Conservation (phyloP, 176 grass and related monocot genomes). For the Thalia dealbata region DNA sequence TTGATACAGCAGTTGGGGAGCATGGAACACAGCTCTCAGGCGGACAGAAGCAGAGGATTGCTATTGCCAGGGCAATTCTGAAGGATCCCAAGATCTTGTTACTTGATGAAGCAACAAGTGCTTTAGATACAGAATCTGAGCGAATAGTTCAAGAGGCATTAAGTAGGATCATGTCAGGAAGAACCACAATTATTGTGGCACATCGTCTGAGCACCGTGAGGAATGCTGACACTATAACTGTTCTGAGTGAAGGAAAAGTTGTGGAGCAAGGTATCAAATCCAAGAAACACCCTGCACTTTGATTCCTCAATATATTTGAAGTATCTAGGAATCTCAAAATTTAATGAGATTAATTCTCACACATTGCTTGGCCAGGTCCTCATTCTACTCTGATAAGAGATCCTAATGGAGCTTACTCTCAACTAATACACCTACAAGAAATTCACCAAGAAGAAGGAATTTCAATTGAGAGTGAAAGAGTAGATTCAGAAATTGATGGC, state of each 20-base stretch:
- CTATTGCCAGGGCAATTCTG: conserved; percentile 79
- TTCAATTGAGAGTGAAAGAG: conserved; percentile 24
- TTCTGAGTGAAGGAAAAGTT: conserved; percentile 71
- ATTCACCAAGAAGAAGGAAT: conserved; percentile 22
- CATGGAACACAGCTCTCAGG: conserved; percentile 75
- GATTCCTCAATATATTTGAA: background rate
- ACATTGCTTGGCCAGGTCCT: conserved; percentile 33
- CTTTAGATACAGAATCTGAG: conserved; percentile 80
- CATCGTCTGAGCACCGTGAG: conserved; percentile 81
- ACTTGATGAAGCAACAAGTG: conserved; percentile 90
- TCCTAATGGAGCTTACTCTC: conserved; percentile 57
- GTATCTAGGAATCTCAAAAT: background rate
- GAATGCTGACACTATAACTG: conserved; percentile 67
- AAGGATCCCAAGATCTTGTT: conserved; percentile 79
- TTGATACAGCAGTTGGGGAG: conserved; percentile 80
- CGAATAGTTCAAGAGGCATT: conserved; percentile 72
- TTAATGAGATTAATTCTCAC: background rate
- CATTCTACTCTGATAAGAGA: conserved; percentile 48
- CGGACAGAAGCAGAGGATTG: conserved; percentile 89
- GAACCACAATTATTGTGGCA: conserved; percentile 80
- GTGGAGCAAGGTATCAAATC: conserved; percentile 61
- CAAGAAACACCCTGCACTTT: background rate
- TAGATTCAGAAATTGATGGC: conserved; percentile 14
- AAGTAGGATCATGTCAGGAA: conserved; percentile 60
- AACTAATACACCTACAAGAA: conserved; percentile 65